Evolutionary conservation across 208 protist genomes (phyloP), one percentile per base, ranked within the genome.

Genomic region (Crithidia sp.): DNA sequence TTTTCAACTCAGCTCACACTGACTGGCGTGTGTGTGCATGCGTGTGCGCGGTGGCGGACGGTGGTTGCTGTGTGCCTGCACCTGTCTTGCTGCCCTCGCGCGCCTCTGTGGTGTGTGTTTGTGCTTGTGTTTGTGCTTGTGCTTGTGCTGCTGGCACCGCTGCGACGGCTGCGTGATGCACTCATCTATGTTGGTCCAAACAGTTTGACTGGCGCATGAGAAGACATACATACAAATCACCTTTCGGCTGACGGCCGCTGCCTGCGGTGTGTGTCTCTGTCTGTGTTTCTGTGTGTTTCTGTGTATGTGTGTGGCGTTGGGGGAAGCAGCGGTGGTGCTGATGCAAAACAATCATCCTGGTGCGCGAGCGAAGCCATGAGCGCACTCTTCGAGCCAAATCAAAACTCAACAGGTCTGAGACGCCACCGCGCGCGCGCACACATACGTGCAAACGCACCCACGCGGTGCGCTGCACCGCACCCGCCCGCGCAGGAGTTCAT

Each of bases 361-460:
- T 68, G 70, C 70, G 70, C 59, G 70, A 67, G 70, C 60, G 61
- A 75, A n/a, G 70, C 70, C 6, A 68, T 75, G 70, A 75, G 70
- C 70, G 70, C 70, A 68, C 70, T 39, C 56, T 68, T 75, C 43
- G 59, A 75, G 70, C 70, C 70, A 75, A 75, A 75, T 47, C 5
- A 68, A 75, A 75, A 75, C 70, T 75, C 70, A 75, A 67, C 59
- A 68, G 70, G 70, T 75, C 70, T 67, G 70, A 75, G 50, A 39
- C 43, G 40, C 67, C 43, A 41, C 67, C 54, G 16, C 8, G 40
- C 52, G 45, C n/a, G n/a, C 16, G 17, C 52, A 16, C 14, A 56
- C 28, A 28, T 28, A 28, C 28, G 28, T 28, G 28, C 1, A 28
- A 28, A 28, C 28, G 28, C 28, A 28, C 28, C 28, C 28, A 28